A percentile compares a stretch with the other conserved stretches of the same genome.
These are phyloP conservation scores for Starmera dryadoides DNA, from an alignment of 805 yeast species.

Conservation along the genomic window DNA sequence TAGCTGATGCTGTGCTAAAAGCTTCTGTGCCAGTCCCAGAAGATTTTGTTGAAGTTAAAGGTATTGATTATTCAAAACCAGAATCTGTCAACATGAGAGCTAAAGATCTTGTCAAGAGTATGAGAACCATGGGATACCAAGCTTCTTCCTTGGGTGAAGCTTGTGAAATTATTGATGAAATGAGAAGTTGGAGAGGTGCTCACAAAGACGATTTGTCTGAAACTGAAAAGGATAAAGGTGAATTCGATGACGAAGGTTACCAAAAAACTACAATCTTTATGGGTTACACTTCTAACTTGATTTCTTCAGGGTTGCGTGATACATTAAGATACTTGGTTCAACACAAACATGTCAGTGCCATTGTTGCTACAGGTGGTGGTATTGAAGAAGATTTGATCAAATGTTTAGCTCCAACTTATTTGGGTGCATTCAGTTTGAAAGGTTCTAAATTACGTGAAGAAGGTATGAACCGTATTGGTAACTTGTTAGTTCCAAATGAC, in stretches of 20 bases:
- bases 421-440: constrained; percentile 82
- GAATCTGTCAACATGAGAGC: constrained; percentile 76
- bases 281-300: constrained; percentile 95
- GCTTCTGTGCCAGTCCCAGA: constrained; percentile 83
- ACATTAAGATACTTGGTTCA: constrained; percentile 85
- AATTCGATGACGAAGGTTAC: constrained; percentile 67
- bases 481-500: constrained; percentile 93
- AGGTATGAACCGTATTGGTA: constrained; percentile 98
- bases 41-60: constrained; percentile 70
- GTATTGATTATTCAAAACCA: constrained; percentile 82
- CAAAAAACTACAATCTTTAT: constrained; percentile 88
- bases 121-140: constrained; percentile 97
- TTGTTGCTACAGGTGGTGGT: constrained; percentile 98
- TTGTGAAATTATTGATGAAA: constrained; percentile 85
- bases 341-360: constrained; percentile 88
- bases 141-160: constrained; percentile 82
- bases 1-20: constrained; percentile 87
- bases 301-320: constrained; percentile 90
- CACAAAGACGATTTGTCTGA: constrained; percentile 63
- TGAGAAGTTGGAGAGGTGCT: constrained; percentile 91
- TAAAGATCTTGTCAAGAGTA: constrained; percentile 65
- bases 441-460: constrained; percentile 83
- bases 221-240: constrained; percentile 58
- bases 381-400: constrained; percentile 96
- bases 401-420: constrained; percentile 90